These are phyloP conservation scores for Begonia loranthoides DNA, from an alignment of 306 rosid genomes.

Conservation along the genomic window DNA sequence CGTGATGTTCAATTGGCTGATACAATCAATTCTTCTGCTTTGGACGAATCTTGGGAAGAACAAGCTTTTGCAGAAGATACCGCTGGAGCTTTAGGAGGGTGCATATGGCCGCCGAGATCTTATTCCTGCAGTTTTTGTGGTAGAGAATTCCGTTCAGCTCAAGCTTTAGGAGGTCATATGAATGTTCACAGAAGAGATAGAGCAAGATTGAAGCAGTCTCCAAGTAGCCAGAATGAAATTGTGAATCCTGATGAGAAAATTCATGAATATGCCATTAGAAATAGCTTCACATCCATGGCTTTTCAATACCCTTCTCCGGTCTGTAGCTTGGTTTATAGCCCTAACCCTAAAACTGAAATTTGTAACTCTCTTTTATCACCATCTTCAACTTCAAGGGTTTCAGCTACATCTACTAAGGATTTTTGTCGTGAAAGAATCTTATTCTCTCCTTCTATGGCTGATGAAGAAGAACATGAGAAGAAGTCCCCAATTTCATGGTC, in stretches of 20 bases:
- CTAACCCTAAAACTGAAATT: conserved; percentile 39
- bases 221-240: conserved; percentile 19
- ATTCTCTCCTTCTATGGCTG: conserved; percentile 11
- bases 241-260: conserved; percentile 11
- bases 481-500: conserved; percentile 12
- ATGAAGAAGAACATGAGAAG: conserved; percentile 2
- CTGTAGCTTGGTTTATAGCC: conserved; percentile 29
- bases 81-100: conserved; percentile 44
- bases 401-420: conserved; percentile 15
- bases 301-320: conserved; percentile 29
- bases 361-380: conserved; percentile 16
- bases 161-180: conserved; percentile 95
- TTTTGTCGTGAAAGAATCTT: conserved; percentile 12
- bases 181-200: conserved; percentile 91
- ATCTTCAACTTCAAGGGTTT: conserved; percentile 25
- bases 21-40: conserved; percentile 8
- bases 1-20: conserved; percentile 12
- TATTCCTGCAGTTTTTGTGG: conserved; percentile 85
- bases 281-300: conserved; percentile 17
- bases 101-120: conserved; percentile 80
- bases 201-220: conserved; percentile 54
- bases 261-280: conserved; percentile 10
- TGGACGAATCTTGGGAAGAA: conserved; percentile 76
- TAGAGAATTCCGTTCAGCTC: conserved; percentile 89
- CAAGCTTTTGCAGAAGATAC: conserved; percentile 86